Evolutionary conservation across 257 asterid genomes (phyloP).

Genomic region (Jaltomata sinuosa): DNA sequence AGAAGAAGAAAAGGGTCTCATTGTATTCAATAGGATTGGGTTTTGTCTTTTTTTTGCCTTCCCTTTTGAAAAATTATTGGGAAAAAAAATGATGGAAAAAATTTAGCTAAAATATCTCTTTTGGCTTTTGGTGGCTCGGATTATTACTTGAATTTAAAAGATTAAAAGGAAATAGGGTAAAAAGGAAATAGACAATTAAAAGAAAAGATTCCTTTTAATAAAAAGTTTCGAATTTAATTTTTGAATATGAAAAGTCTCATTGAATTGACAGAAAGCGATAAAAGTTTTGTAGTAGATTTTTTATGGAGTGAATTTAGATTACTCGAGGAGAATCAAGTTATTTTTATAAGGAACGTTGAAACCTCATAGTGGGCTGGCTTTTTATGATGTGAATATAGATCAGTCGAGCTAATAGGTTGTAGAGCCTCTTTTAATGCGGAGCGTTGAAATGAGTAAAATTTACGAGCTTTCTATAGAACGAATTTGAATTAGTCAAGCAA

Average conservation of each 20-base stretch:
- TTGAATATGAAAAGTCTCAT: too few species aligned
- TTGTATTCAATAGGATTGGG: not conserved
- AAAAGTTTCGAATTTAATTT: too few species aligned
- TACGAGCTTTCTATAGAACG: too few species aligned
- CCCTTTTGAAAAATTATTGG: too few species aligned
- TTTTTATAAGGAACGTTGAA: not conserved
- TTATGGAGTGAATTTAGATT: not conserved
- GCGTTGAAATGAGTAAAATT: too few species aligned
- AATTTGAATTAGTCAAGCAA: too few species aligned
- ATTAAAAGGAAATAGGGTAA: too few species aligned
- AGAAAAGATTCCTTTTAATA: not conserved
- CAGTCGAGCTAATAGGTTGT: not conserved
- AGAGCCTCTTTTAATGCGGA: too few species aligned
- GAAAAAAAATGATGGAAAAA: too few species aligned
- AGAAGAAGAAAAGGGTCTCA: not conserved
- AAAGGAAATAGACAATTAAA: not conserved
- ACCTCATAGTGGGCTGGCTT: not conserved
- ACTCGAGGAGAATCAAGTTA: not conserved
- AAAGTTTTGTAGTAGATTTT: not conserved
- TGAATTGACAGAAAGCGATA: not conserved
- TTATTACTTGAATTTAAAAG: too few species aligned
- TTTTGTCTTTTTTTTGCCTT: not conserved
- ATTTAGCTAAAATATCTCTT: not conserved
- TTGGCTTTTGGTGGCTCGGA: too few species aligned
- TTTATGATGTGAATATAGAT: not conserved